A percentile compares a stretch with the other conserved stretches of the same genome.
phyloP scores from a whole-genome alignment of 495 filamentous ascomycete species.

The Lasiosphaeriaceae sp. region DNA sequence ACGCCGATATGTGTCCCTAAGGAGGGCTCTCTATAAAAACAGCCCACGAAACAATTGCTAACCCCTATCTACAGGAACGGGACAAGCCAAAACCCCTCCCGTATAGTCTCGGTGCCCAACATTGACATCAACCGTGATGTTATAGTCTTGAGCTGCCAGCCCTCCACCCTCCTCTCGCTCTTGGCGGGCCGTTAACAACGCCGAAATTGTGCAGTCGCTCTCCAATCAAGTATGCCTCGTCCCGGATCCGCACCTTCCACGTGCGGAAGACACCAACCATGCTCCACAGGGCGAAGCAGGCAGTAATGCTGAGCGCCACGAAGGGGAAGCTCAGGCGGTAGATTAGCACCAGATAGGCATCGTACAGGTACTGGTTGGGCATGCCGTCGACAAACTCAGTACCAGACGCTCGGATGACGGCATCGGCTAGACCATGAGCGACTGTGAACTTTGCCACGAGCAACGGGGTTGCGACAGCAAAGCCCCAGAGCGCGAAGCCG shows the following conservation, averaged over 20 bases:
- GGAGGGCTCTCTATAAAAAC: too few relatives aligned
- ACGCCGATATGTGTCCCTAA: too few relatives aligned
- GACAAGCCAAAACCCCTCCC: too few relatives aligned
- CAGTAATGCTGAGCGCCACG: conserved; percentile 45
- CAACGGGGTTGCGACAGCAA: conserved; percentile 58
- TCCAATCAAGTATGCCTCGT: conserved; percentile 95
- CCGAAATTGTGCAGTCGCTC: conserved; percentile 92
- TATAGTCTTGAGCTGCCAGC: conserved; percentile 25
- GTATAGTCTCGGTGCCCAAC: too few relatives aligned
- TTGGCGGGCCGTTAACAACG: conserved; percentile 39
- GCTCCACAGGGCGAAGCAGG: conserved; percentile 32
- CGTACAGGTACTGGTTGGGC: conserved; percentile 30
- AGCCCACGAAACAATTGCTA: too few relatives aligned
- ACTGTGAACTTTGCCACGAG: conserved; percentile 30
- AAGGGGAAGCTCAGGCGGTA: conserved; percentile 73
- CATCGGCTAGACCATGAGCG: conserved; percentile 24
- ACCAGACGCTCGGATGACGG: conserved; percentile 3
- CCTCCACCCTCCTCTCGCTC: conserved; percentile 26
- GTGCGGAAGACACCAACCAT: conserved; percentile 61
- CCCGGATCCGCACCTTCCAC: conserved; percentile 80
- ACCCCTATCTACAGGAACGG: too few relatives aligned
- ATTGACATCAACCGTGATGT: background rate
- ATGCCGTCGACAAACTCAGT: conserved; percentile 18
- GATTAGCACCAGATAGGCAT: conserved; percentile 49
- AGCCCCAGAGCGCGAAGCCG: conserved; percentile 50